These are phyloP conservation scores for Penicillium silybi DNA, from an alignment of 495 filamentous ascomycete species.

Conservation along the genomic window DNA sequence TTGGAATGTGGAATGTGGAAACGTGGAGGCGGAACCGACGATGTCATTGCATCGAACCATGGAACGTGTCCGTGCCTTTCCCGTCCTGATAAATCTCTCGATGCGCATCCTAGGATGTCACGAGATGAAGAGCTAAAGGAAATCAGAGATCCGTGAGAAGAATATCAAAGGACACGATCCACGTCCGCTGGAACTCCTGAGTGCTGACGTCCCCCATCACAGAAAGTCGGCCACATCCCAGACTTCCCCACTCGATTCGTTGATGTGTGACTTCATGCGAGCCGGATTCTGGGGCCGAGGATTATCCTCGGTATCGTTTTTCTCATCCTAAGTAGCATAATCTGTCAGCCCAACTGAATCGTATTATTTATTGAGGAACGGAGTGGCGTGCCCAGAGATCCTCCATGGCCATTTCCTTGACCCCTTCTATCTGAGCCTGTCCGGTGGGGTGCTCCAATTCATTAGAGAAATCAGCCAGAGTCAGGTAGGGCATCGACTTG, in stretches of 20 bases:
- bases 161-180: no score
- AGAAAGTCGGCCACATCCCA: not conserved
- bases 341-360: no score
- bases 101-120: not conserved
- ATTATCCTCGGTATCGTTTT: not conserved
- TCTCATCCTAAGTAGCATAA: no score
- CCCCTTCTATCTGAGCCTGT: no score
- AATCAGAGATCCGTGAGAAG: not conserved
- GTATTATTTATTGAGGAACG: no score
- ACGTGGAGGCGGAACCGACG: conserved; percentile 2
- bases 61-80: not conserved
- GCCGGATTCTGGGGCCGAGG: not conserved
- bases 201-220: no score
- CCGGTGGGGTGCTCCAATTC: no score
- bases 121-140: not conserved
- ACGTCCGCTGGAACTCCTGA: no score
- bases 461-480: no score
- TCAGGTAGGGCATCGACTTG: not conserved
- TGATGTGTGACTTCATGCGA: not conserved
- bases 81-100: not conserved
- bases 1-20: not conserved
- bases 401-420: no score
- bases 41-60: conserved; percentile 3
- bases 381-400: no score
- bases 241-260: not conserved